Percentiles rank a stretch among this genome's conserved stretches.
Evolutionary conservation across 192 early-diverging fungal species (phyloP).

Genomic region (Entrophospora sp.): DNA sequence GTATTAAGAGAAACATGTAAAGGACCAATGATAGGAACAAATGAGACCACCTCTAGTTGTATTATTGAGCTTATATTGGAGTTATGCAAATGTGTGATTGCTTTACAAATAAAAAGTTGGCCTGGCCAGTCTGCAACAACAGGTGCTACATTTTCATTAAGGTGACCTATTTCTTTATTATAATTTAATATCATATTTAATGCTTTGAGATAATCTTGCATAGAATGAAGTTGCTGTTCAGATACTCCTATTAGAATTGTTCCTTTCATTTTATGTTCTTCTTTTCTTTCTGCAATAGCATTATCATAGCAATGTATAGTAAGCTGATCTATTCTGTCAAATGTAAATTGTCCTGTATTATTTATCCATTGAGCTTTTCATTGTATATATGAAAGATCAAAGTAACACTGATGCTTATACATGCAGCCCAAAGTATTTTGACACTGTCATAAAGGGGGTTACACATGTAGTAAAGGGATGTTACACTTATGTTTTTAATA

Average conservation of each 20-base stretch:
- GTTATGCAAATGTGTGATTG: background rate
- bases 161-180: background rate
- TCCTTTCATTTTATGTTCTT: background rate
- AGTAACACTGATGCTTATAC: no score
- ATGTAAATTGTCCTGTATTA: no score
- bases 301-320: no score
- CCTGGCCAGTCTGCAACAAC: conserved; percentile 4
- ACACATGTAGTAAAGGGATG: no score
- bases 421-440: no score
- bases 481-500: no score
- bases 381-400: no score
- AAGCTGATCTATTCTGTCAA: no score
- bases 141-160: background rate
- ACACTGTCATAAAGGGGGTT: no score
- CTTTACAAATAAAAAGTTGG: conserved; percentile 3
- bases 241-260: background rate
- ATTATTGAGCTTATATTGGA: background rate
- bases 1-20: background rate
- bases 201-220: conserved; percentile 2
- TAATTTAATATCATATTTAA: background rate
- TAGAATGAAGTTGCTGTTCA: background rate
- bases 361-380: no score
- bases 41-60: background rate
- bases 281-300: no score
- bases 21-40: background rate